phyloP scores from a whole-genome alignment of 2,329 filamentous ascomycete species.

The Microsporum ferrugineum region DNA sequence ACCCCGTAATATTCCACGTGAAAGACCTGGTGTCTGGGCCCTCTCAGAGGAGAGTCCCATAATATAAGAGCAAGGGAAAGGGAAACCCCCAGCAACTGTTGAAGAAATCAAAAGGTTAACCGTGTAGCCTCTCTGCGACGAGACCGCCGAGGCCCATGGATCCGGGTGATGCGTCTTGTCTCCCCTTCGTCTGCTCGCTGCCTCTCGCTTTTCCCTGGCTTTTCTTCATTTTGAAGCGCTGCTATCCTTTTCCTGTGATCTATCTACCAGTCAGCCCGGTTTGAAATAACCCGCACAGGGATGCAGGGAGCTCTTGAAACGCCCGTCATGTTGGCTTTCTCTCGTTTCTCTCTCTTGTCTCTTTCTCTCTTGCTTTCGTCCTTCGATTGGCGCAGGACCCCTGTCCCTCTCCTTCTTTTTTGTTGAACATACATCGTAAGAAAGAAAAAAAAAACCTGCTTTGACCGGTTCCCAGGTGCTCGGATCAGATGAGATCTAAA shows the following conservation, averaged over 20 bases:
- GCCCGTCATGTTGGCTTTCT: background rate
- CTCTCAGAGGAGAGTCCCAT: background rate
- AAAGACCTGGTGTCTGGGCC: background rate
- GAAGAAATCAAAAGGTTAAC: background rate
- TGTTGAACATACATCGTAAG: background rate
- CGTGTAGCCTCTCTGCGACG: background rate
- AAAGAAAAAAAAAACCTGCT: background rate
- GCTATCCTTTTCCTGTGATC: slow-evolving; percentile 1
- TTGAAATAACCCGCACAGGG: slow-evolving; percentile 1
- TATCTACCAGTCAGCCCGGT: background rate
- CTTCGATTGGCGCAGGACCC: background rate
- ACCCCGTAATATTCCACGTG: background rate
- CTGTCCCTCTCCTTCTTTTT: background rate
- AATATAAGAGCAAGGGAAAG: background rate
- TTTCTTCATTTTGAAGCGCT: slow-evolving; percentile 2
- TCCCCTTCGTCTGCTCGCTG: background rate
- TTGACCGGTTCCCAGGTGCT: background rate
- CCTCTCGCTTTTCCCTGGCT: background rate
- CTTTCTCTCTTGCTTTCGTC: background rate
- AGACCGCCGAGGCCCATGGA: background rate
- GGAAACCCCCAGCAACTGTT: background rate
- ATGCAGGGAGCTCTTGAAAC: slow-evolving; percentile 3
- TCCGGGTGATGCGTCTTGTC: background rate
- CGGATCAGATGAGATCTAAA: slow-evolving; percentile 1
- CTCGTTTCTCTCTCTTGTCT: background rate